Base-by-base conservation (phyloP, 73 alveolate genomes). In the Halteria grandinella region DNA sequence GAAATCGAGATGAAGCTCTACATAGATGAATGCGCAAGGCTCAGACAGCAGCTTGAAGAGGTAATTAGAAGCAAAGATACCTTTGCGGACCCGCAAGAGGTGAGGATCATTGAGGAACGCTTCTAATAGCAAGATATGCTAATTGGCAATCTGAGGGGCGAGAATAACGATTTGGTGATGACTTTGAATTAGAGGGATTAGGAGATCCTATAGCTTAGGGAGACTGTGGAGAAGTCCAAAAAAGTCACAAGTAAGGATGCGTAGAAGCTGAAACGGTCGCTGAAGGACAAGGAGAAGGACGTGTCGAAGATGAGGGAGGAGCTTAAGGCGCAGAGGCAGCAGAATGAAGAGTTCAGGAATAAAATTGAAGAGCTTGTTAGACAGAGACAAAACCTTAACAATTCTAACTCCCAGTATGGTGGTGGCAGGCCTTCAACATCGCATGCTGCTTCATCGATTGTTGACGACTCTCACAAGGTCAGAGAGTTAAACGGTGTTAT, bases 11-110 rank as follows among this genome's bases (percentile, higher is more conserved):
- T 75, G 52, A 84, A 83, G 39, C 31, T 57, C 75, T 88, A 82
- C 45, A 45, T 79, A 1, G 95, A 88, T 45, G 95, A 88, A 64
- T 88, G 95, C 63, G 55, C 79, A 3, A 50, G 95, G 47, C 82
- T 88, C 11, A 60, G 88, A 48, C 74, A 47, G 21, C 24, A 62
- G 52, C 70, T 69, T 11, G 85, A 84, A 55, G 93, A 88, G 36
- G 88, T 83, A 0, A 57, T 83, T 14, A 47, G 47, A 48, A 39
- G 79, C 36, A 82, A 73, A 39, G 91, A 82, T 59, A 79, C 91
- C 5, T 51, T 82, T 24, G 75, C 78, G 31, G 91, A 82, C 51
- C 91, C 91, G 5, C 75, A 69, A 58, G 86, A 82, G 33, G 43
- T 55, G 4, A 72, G 49, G 14, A 66, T 72, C 10, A 74, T 83